These are phyloP conservation scores for Marasmius tenuissimus DNA, from an alignment of 1,284 basidiomycete species.

Conservation along the genomic window DNA sequence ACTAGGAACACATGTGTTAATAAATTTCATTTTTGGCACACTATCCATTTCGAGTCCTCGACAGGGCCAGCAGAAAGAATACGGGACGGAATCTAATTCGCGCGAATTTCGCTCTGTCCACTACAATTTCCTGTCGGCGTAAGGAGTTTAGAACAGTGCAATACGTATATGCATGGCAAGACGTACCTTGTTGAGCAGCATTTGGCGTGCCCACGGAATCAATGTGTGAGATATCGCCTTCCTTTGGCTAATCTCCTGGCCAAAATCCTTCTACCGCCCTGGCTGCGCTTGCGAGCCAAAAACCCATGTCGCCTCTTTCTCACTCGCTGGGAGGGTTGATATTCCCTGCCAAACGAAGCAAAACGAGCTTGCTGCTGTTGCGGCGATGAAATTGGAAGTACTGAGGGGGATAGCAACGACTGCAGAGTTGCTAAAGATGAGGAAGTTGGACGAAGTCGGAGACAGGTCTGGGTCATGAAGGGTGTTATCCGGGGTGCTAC, in stretches of 20 bases:
- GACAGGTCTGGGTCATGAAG: not conserved
- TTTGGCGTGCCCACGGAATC: not conserved
- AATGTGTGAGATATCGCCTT: not conserved
- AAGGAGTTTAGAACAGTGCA: not conserved
- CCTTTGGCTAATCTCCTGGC: constrained; percentile 1
- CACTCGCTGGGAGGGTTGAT: constrained; percentile 1
- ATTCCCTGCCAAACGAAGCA: not conserved
- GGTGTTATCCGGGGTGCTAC: not conserved
- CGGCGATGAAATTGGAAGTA: not conserved
- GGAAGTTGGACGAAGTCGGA: not conserved
- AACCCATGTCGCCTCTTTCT: constrained; percentile 1
- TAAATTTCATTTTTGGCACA: no score
- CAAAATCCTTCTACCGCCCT: constrained; percentile 1
- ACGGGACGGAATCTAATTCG: no score
- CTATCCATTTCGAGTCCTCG: no score
- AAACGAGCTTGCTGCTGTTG: constrained; percentile 1
- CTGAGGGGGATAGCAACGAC: not conserved
- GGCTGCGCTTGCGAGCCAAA: not conserved
- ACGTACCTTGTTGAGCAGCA: not conserved
- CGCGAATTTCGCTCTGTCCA: no score
- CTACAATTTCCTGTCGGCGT: no score
- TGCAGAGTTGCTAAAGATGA: not conserved
- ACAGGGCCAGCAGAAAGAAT: no score
- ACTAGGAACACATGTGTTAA: no score
- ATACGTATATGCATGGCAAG: not conserved